Evolutionary conservation across 1,284 basidiomycete species (phyloP).

Genomic region (Clitocybe nebularis): DNA sequence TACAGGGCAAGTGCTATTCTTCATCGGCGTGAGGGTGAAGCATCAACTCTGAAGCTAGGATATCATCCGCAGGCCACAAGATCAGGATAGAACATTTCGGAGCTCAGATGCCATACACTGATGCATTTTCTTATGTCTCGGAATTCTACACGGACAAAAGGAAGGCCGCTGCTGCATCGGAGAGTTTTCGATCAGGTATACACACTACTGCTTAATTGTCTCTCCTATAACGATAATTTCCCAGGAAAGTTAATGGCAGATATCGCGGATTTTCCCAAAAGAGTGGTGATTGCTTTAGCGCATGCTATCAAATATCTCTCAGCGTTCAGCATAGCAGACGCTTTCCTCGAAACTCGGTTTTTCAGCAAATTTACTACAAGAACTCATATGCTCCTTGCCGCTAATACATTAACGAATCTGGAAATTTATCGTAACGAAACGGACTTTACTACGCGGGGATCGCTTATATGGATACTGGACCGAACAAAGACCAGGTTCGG

Average conservation of each 20-base stretch:
- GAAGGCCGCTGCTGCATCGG: slow-evolving; percentile 35
- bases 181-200: slow-evolving; percentile 46
- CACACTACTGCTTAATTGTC: slow-evolving; percentile 1
- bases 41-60: slow-evolving; percentile 27
- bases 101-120: slow-evolving; percentile 55
- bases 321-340: slow-evolving; percentile 73
- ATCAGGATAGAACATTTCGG: slow-evolving; percentile 65
- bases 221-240: slow-evolving; percentile 4
- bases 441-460: slow-evolving; percentile 71
- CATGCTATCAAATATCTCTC: slow-evolving; percentile 76
- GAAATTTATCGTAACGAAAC: slow-evolving; percentile 92
- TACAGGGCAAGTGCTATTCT: slow-evolving; percentile 41
- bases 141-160: slow-evolving; percentile 66
- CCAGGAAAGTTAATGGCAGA: slow-evolving; percentile 57
- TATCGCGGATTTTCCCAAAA: slow-evolving; percentile 71
- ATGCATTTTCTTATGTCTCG: slow-evolving; percentile 72
- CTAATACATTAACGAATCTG: slow-evolving; percentile 86
- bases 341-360: slow-evolving; percentile 70
- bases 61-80: slow-evolving; percentile 30
- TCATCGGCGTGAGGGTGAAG: slow-evolving; percentile 4
- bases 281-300: slow-evolving; percentile 73
- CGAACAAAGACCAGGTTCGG: slow-evolving; percentile 89
- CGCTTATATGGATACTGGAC: slow-evolving; percentile 85
- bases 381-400: slow-evolving; percentile 85
- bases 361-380: slow-evolving; percentile 78